A percentile compares a stretch with the other conserved stretches of the same genome.
These are phyloP conservation scores for Dacryopinax spathularia DNA, from an alignment of 768 basidiomycete genomes.

Conservation along the genomic window DNA sequence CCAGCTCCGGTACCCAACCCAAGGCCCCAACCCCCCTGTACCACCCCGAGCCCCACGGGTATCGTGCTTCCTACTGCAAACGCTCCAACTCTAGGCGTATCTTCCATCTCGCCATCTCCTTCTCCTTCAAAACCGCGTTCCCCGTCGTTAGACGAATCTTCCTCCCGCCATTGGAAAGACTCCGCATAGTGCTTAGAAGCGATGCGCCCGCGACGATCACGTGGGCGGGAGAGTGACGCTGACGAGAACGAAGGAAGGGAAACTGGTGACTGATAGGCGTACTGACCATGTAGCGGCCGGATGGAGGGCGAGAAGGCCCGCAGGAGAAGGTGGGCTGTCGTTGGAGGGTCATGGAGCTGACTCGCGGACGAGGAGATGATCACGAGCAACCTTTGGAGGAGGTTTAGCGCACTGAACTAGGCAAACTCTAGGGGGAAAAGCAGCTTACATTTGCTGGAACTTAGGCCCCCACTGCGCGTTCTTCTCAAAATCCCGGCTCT, in stretches of 20 bases:
- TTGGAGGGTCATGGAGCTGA: not conserved
- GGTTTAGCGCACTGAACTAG: not conserved
- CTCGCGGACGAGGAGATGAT: not conserved
- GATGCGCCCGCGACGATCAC: not conserved
- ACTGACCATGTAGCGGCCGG: not conserved
- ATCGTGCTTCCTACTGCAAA: not conserved
- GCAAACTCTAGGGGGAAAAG: not conserved
- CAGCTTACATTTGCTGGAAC: conserved; percentile 61
- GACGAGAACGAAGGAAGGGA: not conserved
- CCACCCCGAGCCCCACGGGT: not conserved
- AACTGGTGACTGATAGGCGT: not conserved
- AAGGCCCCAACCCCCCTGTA: not conserved
- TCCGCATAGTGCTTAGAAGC: not conserved
- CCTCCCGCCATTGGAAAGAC: not conserved
- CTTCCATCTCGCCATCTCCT: not conserved
- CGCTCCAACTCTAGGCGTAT: not conserved
- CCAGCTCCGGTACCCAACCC: not conserved
- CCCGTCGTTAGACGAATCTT: not conserved
- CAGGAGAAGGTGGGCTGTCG: not conserved
- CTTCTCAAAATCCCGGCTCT: conserved; percentile 17
- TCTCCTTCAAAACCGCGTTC: too few relatives aligned
- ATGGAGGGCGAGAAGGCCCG: not conserved
- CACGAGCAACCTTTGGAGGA: not conserved
- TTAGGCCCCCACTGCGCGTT: conserved; percentile 47
- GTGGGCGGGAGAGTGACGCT: not conserved